Percentiles rank a stretch among this genome's conserved stretches.
Conservation (phyloP, 768 basidiomycete genomes). For the Sutorius australiensis region DNA sequence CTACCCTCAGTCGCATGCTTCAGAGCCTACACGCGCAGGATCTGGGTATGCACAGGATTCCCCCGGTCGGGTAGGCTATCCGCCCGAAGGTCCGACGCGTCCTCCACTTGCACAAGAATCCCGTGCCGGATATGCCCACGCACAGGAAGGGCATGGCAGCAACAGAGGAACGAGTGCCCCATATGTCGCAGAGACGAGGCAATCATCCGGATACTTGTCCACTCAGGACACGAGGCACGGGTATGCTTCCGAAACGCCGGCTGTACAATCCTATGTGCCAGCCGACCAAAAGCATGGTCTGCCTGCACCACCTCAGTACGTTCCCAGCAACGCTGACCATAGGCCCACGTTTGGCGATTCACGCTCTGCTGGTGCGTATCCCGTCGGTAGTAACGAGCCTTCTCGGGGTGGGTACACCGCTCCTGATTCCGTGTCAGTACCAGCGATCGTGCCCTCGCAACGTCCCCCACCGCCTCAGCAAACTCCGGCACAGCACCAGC, state of each 20-base stretch:
- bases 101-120: conserved; percentile 15
- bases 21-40: conserved; percentile 16
- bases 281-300: conserved; percentile 21
- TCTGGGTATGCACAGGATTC: conserved; percentile 16
- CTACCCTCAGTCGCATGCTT: conserved; percentile 18
- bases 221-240: conserved; percentile 20
- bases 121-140: conserved; percentile 13
- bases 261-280: conserved; percentile 12
- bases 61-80: conserved; percentile 14
- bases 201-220: conserved; percentile 16
- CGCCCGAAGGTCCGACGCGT: conserved; percentile 14
- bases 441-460: conserved; percentile 17
- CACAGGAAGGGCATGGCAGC: conserved; percentile 16
- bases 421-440: conserved; percentile 13
- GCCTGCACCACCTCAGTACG: conserved; percentile 11
- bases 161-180: conserved; percentile 3
- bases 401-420: conserved; percentile 13
- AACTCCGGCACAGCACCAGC: conserved; percentile 17
- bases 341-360: conserved; percentile 23
- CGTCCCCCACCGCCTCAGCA: conserved; percentile 11
- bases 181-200: conserved; percentile 21
- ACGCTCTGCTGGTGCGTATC: conserved; percentile 18
- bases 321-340: conserved; percentile 14
- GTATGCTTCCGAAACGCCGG: conserved; percentile 18
- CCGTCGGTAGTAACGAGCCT: conserved; percentile 5